Evolutionary conservation across 257 asterid species (phyloP).

Genomic region (Marsdenia floribunda): DNA sequence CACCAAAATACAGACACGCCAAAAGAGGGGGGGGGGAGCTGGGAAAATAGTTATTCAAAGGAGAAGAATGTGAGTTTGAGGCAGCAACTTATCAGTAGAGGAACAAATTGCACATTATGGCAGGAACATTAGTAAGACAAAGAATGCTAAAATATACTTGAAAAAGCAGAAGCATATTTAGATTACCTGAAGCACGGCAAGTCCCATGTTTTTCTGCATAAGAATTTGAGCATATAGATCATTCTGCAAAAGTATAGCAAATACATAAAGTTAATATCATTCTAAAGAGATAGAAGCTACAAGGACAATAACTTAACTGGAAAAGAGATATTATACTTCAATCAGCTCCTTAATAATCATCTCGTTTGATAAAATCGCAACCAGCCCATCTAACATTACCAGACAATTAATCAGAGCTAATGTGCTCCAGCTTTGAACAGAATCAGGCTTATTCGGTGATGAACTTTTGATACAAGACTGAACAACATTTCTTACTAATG

Average conservation of each 20-base stretch:
- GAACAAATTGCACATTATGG: background rate
- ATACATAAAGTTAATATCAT: constrained; percentile 12
- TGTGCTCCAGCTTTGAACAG: constrained; percentile 77
- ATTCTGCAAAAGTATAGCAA: constrained; percentile 46
- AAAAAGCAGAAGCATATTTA: background rate
- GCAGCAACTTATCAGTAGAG: background rate
- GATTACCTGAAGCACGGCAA: constrained; percentile 70
- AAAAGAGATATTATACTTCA: constrained; percentile 44
- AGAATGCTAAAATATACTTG: background rate
- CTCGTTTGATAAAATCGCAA: constrained; percentile 57
- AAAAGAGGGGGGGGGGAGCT: too few species aligned
- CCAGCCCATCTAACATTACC: constrained; percentile 66
- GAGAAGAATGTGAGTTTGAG: background rate
- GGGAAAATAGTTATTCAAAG: too few species aligned
- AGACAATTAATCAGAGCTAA: constrained; percentile 69
- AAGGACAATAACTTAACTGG: constrained; percentile 7
- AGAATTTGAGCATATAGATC: constrained; percentile 63
- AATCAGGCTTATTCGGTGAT: constrained; percentile 56
- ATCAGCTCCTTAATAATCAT: constrained; percentile 67
- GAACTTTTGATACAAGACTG: constrained; percentile 57
- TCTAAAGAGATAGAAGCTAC: background rate
- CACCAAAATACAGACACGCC: too few species aligned
- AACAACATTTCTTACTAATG: constrained; percentile 52
- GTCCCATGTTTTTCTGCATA: constrained; percentile 56
- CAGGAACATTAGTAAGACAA: background rate